Evolutionary conservation across 2,329 filamentous ascomycete genomes (phyloP), one percentile per base, ranked within the genome.

Genomic region (Colletotrichum cordylinicola): DNA sequence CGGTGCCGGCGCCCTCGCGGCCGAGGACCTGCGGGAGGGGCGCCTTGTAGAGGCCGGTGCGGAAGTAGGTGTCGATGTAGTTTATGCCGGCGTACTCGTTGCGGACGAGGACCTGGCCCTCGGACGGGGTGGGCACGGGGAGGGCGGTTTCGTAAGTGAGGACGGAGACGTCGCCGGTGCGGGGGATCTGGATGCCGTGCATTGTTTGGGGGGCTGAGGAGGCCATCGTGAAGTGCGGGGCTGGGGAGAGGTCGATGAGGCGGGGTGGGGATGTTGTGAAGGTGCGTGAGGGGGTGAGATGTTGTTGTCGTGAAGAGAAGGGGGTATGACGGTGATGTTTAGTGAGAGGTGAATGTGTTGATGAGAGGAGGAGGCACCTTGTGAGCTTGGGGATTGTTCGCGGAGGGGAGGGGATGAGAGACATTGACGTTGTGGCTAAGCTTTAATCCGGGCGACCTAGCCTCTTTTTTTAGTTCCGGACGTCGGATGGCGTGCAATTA

Each of bases 21-120:
- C 96, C 96, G 24, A 96, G 93, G 67, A 93, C 92, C 80, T 94
- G 90, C 6, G 96, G 96, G 80, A 94, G 92, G 1, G 94, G 89
- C 2, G 92, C 87, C 13, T 89, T 87, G 88, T 98, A 98, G 67
- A 98, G 91, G 13, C 96, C 96, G 15, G 90, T 92, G 83, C 96
- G 95, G 90, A 96, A 98, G 86, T 98, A 98, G 52, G 88, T 98
- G 85, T 98, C 96, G 81, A 98, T 98, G 86, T 91, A 98, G 86
- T 98, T 98, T 77, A 98, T 88, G 75, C 96, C 96, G 65, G 94
- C 89, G 82, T 91, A 94, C 78, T 93, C 91, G 84, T 98, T 98
- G 85, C 93, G 94, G 74, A 98, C 91, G 6, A 98, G 90, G 27
- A 98, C 85, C 79, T 98, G 89, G 74, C 92, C 93, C n/a, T 93